phyloP scores from a whole-genome alignment of 1,139 yeast genomes.

The Sugiyamaella novakii region DNA sequence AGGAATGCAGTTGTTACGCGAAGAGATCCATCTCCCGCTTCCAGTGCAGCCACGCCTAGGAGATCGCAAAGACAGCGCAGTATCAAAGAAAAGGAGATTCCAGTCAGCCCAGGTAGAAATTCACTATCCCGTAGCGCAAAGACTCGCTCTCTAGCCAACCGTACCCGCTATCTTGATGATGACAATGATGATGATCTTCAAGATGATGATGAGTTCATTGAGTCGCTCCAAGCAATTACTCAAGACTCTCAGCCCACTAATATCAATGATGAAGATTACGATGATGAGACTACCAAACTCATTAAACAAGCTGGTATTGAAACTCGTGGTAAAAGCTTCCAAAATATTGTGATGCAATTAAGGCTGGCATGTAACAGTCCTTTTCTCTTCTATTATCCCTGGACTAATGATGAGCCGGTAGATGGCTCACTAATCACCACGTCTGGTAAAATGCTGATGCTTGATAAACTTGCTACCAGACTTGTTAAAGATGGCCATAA shows the following conservation, averaged over 20 bases:
- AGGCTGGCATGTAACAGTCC: slow-evolving; percentile 86
- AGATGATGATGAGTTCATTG: slow-evolving; percentile 20
- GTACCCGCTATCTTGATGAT: slow-evolving; percentile 4
- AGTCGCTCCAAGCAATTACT: slow-evolving; percentile 6
- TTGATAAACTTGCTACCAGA: slow-evolving; percentile 61
- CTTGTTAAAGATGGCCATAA: slow-evolving; percentile 58
- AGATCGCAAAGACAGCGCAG: background rate
- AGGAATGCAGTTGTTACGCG: slow-evolving; percentile 1
- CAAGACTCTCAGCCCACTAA: background rate
- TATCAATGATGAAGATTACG: background rate
- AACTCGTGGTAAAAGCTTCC: slow-evolving; percentile 49
- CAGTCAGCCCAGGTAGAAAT: background rate
- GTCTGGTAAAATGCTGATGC: slow-evolving; percentile 71
- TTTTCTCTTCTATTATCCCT: slow-evolving; percentile 79
- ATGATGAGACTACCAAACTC: slow-evolving; percentile 11
- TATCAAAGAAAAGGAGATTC: background rate
- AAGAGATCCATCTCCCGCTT: background rate
- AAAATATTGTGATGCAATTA: slow-evolving; percentile 76
- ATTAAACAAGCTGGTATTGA: slow-evolving; percentile 14
- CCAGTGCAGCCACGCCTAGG: background rate
- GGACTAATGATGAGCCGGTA: slow-evolving; percentile 47
- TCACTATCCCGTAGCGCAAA: slow-evolving; percentile 6
- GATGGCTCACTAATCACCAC: slow-evolving; percentile 50
- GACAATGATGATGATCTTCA: slow-evolving; percentile 22
- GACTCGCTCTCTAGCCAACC: slow-evolving; percentile 6